Base-by-base conservation (phyloP, 106 monocot species). In the Hemerocallis citrina region DNA sequence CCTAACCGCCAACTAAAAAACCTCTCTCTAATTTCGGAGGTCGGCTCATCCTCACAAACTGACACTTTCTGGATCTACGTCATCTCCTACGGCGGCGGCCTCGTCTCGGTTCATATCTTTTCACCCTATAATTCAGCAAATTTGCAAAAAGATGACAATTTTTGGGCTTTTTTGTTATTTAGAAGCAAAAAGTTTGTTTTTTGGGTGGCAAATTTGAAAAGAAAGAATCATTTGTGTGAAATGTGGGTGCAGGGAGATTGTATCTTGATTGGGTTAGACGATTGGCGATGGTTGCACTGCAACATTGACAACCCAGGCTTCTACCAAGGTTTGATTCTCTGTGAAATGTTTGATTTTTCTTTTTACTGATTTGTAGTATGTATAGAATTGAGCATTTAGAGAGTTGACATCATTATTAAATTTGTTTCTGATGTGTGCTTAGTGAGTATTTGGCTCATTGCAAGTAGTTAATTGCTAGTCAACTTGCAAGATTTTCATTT, bases 1-100 rank as follows among this genome's bases (percentile, higher is more conserved):
- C 49, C 11, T 17, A 11, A 20, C n/a, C n/a, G n/a, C 55, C 32
- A 29, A 30, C 31, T 14, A 7, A 2, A 29, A 37, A 30, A 62
- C 35, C 44, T 19, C 8, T n/a, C n/a, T n/a, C n/a, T n/a, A 10
- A 25, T 0, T 27, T 25, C 17, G 30, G 64, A 93, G 93, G 86
- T 68, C 1, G 79, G 77, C 2, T 72, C 79, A 35, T 77, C 87
- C 29, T 77, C 88, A 31, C 36, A 40, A n/a, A 35, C 62, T 29
- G 91, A 88, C 50, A 82, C 81, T 1, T 84, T 91, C 16, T 98
- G 96, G 96, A 70, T 98, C 69, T 91, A 84, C 77, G 68, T 74
- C 59, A 70, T 98, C 59, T 84, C 96, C 63, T 98, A 98, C 30
- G 96, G 96, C 57, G 96, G 96, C 60, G 96, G 96, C 44, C 85